Base-by-base conservation (phyloP, 2,329 filamentous ascomycete genomes). In the Plectosphaerella plurivora region DNA sequence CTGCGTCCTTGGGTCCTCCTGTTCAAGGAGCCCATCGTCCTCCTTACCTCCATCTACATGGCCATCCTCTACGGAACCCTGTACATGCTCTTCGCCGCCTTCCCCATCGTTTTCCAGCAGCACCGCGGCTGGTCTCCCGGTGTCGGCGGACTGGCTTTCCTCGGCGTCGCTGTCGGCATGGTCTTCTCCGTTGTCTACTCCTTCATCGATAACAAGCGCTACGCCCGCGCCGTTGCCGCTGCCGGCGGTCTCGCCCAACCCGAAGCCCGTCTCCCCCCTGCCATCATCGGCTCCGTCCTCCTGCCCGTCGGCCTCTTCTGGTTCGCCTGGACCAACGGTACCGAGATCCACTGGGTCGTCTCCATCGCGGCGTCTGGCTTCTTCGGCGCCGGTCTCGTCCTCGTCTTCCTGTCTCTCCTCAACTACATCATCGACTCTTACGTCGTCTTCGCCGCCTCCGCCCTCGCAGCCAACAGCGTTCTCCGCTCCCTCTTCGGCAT, bases 391-490 rank as follows among this genome's bases (percentile, higher is more conserved):
- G 83, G 78, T 5, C 65, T 80, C 46, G 81, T 88, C 2, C 66
- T 86, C 28, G 82, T 89, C 36, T 89, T 89, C 72, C 68, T 89
- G n/a, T 74, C 75, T 5, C 68, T 84, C 45, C 76, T 83, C 63
- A 86, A 83, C 68, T 89, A 88, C 67, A 75, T 89, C 12, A 81
- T 89, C 55, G 87, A 89, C 61, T 72, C 82, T 6, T 84, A 57
- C 51, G 54, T 86, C 49, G 87, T 92, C 60, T 93, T 86, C 57
- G 88, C 89, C 1, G 88, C 88, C 1, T 89, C 84, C 0, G 87
- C 86, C 0, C 73, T 92, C 9, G 88, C 89, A 3, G 87, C 87
- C 47, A 90, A 86, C 67, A 78, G 83, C 2, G 82, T 91, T 24
- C 71, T 91, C 11, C 83, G 88, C 53, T 89, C 86, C 0, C 69